Evolutionary conservation across 805 yeast genomes (phyloP), one percentile per base, ranked within the genome.

Genomic region (Wickerhamomyces chaumierensis): DNA sequence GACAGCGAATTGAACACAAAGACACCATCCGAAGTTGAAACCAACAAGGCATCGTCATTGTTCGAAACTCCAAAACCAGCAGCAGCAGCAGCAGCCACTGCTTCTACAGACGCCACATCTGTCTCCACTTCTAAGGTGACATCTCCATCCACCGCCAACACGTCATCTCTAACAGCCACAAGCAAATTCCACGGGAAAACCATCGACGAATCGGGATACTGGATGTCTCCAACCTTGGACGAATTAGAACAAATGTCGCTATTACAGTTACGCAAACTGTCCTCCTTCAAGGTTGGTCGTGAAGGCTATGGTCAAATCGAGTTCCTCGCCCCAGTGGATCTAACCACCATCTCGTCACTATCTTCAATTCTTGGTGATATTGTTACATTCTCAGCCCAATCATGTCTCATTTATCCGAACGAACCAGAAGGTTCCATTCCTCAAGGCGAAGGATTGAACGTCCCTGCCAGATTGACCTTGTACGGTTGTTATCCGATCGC

Each of bases 401-500:
- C 74, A 13, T 78, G 83, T 56, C 63, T 72, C 2, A 71, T 86
- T 2, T 90, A 87, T 58, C 94, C 95, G 1, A 78, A 80, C 39
- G 73, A 70, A 17, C 94, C 95, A 11, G 5, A 15, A n/a, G 17
- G 17, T 8, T 11, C n/a, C 14, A 68, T 69, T 0, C 60, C 64
- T 34, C 52, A 57, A 21, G 95, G 95, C 5, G 83, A 83, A 49
- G 97, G 95, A 0, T 67, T 92, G 43, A 90, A 90, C 53, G 68
- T 83, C 25, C 78, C 81, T 5, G 82, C 83, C 7, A 70, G 71
- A 43, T 73, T 87, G 34, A 75, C 90, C 2, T 59, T 87, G 38
- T 84, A 81, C 48, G 78, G 81, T 13, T 83, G 95, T 54, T 88
- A 73, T 60, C 96, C 96, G 18, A 58, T 72, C n/a, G 68, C 79